phyloP scores from a whole-genome alignment of 2,329 filamentous ascomycete species.

The Pseudogymnoascus sp. region DNA sequence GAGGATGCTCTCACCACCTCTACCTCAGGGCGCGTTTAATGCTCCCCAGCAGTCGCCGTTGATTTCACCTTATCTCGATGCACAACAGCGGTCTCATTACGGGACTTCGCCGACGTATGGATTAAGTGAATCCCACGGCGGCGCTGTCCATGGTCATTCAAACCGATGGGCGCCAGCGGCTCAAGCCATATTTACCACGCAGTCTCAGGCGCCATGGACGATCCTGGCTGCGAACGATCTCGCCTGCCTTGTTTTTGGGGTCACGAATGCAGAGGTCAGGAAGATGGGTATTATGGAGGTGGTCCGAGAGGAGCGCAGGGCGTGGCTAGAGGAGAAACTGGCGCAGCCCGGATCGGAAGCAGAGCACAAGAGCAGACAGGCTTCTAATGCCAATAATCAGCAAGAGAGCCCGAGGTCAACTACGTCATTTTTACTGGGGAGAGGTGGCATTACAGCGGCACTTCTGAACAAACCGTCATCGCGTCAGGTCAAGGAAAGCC shows the following conservation, averaged over 20 bases:
- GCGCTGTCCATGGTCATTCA: conserved; percentile 72
- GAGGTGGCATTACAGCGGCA: conserved; percentile 72
- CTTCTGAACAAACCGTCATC: conserved; percentile 65
- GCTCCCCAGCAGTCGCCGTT: conserved; percentile 31
- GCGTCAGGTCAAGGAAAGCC: conserved; percentile 38
- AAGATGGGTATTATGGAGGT: conserved; percentile 94
- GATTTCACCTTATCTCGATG: conserved; percentile 37
- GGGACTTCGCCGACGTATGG: conserved; percentile 27
- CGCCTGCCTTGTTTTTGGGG: conserved; percentile 96
- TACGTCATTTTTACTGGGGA: conserved; percentile 57
- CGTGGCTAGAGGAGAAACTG: conserved; percentile 84
- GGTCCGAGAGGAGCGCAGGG: conserved; percentile 77
- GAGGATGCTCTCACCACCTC: conserved; percentile 35
- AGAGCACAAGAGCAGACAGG: conserved; percentile 15
- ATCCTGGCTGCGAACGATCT: conserved; percentile 94
- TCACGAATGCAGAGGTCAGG: conserved; percentile 89
- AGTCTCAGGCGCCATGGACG: conserved; percentile 82
- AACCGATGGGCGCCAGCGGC: conserved; percentile 85
- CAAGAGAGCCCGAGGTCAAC: conserved; percentile 27
- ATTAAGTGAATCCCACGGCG: conserved; percentile 32
- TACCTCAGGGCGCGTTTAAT: conserved; percentile 25
- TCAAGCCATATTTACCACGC: conserved; percentile 97
- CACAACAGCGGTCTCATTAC: conserved; percentile 25
- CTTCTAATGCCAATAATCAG: conserved; percentile 16
- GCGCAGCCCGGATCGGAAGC: conserved; percentile 45